phyloP scores from a whole-genome alignment of 257 asterid genomes.

The Fraxinus anomala region DNA sequence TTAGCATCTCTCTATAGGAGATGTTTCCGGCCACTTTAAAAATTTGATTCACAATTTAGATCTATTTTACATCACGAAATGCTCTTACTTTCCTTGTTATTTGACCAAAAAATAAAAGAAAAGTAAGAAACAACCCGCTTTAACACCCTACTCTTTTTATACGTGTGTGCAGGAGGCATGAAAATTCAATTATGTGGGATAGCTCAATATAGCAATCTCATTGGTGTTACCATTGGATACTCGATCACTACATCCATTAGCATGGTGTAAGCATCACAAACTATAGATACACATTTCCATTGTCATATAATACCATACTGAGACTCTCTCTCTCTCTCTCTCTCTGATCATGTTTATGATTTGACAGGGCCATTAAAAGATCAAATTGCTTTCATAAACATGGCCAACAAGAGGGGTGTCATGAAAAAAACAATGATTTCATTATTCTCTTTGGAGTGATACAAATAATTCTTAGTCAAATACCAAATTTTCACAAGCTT shows the following conservation, averaged over 20 bases:
- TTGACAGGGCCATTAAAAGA: conserved; percentile 57
- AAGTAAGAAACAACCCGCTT: no score
- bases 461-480: conserved; percentile 59
- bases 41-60: no score
- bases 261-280: conserved; percentile 47
- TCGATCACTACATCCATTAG: conserved; percentile 61
- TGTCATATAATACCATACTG: neutral
- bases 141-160: neutral
- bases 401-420: conserved; percentile 49
- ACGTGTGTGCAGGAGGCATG: conserved; percentile 42
- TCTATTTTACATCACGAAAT: no score
- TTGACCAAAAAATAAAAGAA: no score
- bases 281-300: neutral
- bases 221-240: conserved; percentile 62
- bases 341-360: neutral
- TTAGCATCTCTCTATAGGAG: no score
- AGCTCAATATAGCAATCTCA: conserved; percentile 56
- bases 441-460: conserved; percentile 44
- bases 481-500: conserved; percentile 68
- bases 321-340: neutral
- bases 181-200: conserved; percentile 51
- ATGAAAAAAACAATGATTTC: conserved; percentile 41
- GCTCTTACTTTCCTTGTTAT: no score
- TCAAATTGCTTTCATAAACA: conserved; percentile 61
- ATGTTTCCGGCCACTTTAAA: no score